These are phyloP conservation scores for Clathrospora elynae DNA, from an alignment of 2,329 filamentous ascomycete genomes.

Conservation along the genomic window DNA sequence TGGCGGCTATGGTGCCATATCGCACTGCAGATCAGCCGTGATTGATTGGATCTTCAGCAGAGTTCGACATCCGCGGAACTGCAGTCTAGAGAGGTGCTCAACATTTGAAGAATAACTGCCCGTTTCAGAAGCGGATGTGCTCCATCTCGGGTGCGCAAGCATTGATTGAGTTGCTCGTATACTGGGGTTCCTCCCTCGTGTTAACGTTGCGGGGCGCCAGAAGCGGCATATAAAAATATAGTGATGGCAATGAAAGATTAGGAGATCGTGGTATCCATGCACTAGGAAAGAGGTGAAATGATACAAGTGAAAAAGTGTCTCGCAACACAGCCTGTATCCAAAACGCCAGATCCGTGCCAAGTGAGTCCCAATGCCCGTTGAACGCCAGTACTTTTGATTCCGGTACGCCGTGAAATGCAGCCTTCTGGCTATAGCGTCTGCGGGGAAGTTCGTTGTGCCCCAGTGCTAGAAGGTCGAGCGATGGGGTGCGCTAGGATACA, in stretches of 20 bases:
- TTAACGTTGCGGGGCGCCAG: conserved; percentile 27
- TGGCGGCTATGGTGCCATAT: conserved; percentile 27
- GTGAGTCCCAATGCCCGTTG: conserved; percentile 42
- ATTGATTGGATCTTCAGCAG: conserved; percentile 35
- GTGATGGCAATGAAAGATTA: conserved; percentile 31
- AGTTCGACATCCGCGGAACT: conserved; percentile 19
- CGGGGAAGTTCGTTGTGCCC: conserved; percentile 25
- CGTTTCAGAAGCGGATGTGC: conserved; percentile 26
- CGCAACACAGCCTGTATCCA: conserved; percentile 44
- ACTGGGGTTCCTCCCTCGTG: conserved; percentile 34
- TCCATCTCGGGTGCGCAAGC: conserved; percentile 31
- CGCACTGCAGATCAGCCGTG: conserved; percentile 42
- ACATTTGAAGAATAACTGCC: conserved; percentile 27
- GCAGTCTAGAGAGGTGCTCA: conserved; percentile 27
- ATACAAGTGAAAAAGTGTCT: conserved; percentile 42
- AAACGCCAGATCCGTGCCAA: conserved; percentile 47
- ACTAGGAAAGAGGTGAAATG: conserved; percentile 30
- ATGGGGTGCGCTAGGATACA: conserved; percentile 28
- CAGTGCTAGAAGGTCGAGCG: conserved; percentile 29
- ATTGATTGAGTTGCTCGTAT: conserved; percentile 47
- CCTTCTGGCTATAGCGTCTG: conserved; percentile 31
- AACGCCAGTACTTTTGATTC: conserved; percentile 49
- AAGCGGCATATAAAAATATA: conserved; percentile 25
- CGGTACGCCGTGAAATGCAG: conserved; percentile 52
- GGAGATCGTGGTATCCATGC: conserved; percentile 26